Percentiles rank a stretch among this genome's conserved stretches.
phyloP scores from a whole-genome alignment of 768 basidiomycete genomes.

The Collybiopsis confluens region DNA sequence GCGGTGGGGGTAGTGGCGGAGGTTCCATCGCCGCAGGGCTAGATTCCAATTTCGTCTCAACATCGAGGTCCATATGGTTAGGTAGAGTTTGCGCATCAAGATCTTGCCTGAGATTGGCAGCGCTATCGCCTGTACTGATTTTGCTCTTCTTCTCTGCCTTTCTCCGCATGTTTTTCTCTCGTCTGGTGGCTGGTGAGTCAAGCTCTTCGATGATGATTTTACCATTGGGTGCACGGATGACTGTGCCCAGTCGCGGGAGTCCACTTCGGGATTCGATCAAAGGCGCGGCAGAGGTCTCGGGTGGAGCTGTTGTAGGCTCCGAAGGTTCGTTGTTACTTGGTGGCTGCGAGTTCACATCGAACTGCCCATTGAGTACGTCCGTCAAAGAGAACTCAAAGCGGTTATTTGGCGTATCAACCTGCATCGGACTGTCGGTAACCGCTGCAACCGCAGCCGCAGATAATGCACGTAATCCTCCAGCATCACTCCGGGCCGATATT shows the following conservation, averaged over 20 bases:
- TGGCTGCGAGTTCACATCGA: background rate
- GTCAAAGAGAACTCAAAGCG: background rate
- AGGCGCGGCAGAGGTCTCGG: background rate
- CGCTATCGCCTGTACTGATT: conserved; percentile 16
- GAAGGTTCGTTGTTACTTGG: background rate
- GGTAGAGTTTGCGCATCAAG: no score
- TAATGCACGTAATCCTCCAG: background rate
- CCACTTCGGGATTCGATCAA: background rate
- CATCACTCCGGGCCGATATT: conserved; percentile 1
- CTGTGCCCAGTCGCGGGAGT: conserved; percentile 3
- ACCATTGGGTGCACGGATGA: conserved; percentile 27
- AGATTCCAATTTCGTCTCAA: no score
- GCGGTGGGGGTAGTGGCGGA: no score
- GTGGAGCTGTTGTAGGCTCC: background rate
- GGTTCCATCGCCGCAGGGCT: no score
- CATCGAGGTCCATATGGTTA: no score
- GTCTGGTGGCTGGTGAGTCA: conserved; percentile 66
- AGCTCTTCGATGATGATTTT: conserved; percentile 65
- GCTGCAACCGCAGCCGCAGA: background rate
- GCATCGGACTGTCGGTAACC: background rate
- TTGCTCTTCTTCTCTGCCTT: conserved; percentile 37
- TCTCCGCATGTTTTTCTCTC: conserved; percentile 47
- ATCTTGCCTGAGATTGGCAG: no score
- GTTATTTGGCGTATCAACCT: background rate
- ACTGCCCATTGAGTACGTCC: background rate